Percentiles rank a stretch among this genome's conserved stretches.
Evolutionary conservation across 306 rosid species (phyloP).

Genomic region (Medicago lupulina): DNA sequence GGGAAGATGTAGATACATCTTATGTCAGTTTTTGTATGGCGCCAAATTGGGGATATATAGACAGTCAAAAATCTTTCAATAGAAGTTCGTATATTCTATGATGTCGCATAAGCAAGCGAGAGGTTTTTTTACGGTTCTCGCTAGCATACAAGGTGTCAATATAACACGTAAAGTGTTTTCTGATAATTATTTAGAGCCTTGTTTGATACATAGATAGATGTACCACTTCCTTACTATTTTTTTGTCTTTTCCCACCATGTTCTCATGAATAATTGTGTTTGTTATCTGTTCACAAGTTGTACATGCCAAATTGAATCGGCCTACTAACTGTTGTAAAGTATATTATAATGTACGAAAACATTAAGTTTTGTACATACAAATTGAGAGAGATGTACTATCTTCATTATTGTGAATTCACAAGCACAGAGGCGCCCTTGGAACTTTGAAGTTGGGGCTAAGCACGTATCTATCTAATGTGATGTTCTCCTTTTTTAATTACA

Average conservation of each 20-base stretch:
- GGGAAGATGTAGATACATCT: conserved; percentile 45
- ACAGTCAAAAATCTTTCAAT: conserved; percentile 4
- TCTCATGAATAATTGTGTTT: conserved; percentile 26
- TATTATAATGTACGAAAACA: conserved; percentile 21
- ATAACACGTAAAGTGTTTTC: conserved; percentile 37
- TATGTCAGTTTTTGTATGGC: conserved; percentile 34
- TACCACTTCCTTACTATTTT: conserved; percentile 8
- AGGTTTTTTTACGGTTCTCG: conserved; percentile 36
- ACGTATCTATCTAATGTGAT: neutral
- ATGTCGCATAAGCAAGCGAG: conserved; percentile 37
- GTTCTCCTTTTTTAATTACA: neutral
- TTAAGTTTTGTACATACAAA: conserved; percentile 25
- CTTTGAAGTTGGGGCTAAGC: neutral
- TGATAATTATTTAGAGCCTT: conserved; percentile 23
- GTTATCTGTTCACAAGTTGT: neutral
- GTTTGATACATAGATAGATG: conserved; percentile 27
- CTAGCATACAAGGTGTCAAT: conserved; percentile 25
- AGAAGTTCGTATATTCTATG: conserved; percentile 35
- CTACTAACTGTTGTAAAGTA: conserved; percentile 32
- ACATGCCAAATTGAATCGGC: conserved; percentile 5
- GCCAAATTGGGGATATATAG: conserved; percentile 15
- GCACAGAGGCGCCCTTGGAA: neutral
- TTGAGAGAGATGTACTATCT: conserved; percentile 1
- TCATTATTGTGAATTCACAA: neutral
- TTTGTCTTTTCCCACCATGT: conserved; percentile 9